These are phyloP conservation scores for Fusarium nelsonii DNA, from an alignment of 2,329 filamentous ascomycete species.

Conservation along the genomic window DNA sequence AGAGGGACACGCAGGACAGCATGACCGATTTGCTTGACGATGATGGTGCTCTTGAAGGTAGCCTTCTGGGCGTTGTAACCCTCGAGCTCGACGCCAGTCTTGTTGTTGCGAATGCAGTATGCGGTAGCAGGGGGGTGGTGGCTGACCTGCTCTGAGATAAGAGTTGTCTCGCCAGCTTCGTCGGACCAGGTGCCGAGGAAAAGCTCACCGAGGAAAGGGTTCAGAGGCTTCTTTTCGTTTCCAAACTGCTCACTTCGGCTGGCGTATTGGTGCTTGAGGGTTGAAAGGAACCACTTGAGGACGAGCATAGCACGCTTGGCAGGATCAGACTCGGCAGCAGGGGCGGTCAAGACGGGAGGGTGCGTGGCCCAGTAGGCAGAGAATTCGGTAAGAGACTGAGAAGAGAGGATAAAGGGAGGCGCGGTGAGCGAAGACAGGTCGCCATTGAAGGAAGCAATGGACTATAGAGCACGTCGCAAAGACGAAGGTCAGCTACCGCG, in stretches of 20 bases:
- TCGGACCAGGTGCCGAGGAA: slow-evolving; percentile 94
- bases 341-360: slow-evolving; percentile 82
- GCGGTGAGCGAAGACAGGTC: slow-evolving; percentile 85
- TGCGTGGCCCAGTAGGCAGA: slow-evolving; percentile 87
- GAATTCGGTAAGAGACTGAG: slow-evolving; percentile 83
- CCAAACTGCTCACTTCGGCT: slow-evolving; percentile 81
- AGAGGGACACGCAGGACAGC: slow-evolving; percentile 81
- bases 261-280: slow-evolving; percentile 86
- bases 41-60: slow-evolving; percentile 92
- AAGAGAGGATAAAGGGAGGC: slow-evolving; percentile 84
- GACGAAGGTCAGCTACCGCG: slow-evolving; percentile 27
- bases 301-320: slow-evolving; percentile 87
- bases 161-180: slow-evolving; percentile 80
- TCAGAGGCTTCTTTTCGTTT: slow-evolving; percentile 97
- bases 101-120: slow-evolving; percentile 89
- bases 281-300: slow-evolving; percentile 96
- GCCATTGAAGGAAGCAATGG: slow-evolving; percentile 84
- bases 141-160: slow-evolving; percentile 94
- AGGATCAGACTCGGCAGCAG: slow-evolving; percentile 81
- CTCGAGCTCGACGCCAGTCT: slow-evolving; percentile 81
- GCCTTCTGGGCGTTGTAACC: slow-evolving; percentile 98
- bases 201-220: slow-evolving; percentile 94
- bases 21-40: slow-evolving; percentile 94
- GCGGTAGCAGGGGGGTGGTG: slow-evolving; percentile 96
- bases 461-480: slow-evolving; percentile 57